These are phyloP conservation scores for Sonneratia caseolaris DNA, from an alignment of 345 rosid genomes.

Conservation along the genomic window DNA sequence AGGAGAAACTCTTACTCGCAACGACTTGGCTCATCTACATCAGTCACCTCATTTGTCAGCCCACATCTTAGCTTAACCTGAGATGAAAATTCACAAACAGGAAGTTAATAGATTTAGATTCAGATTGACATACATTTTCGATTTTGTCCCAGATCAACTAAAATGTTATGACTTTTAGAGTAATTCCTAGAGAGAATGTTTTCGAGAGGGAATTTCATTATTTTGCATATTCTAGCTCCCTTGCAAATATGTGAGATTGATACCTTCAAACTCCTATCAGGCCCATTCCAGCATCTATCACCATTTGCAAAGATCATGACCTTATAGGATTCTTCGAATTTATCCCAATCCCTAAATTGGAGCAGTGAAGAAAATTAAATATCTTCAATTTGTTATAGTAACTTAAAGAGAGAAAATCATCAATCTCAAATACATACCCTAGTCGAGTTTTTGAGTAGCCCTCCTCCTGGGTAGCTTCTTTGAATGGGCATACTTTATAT, in stretches of 20 bases:
- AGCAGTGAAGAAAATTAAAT: background rate
- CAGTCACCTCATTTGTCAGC: conserved; percentile 63
- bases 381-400: background rate
- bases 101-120: background rate
- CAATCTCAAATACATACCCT: conserved; percentile 47
- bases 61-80: conserved; percentile 91
- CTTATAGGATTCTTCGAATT: conserved; percentile 53
- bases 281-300: conserved; percentile 96
- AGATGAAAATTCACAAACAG: conserved; percentile 6
- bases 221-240: background rate
- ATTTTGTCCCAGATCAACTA: background rate
- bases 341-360: conserved; percentile 58
- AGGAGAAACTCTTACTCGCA: conserved; percentile 64
- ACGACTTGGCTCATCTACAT: conserved; percentile 95
- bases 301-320: conserved; percentile 71
- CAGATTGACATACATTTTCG: background rate
- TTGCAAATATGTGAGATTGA: background rate
- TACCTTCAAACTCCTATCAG: conserved; percentile 88
- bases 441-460: conserved; percentile 51
- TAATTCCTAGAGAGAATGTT: background rate
- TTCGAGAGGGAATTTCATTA: background rate
- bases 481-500: conserved; percentile 88
- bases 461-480: conserved; percentile 83
- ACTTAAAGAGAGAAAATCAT: background rate
- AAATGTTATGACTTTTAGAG: background rate